Evolutionary conservation across 371 early-diverging fungal genomes (phyloP).

Genomic region (Mortierella sp.): DNA sequence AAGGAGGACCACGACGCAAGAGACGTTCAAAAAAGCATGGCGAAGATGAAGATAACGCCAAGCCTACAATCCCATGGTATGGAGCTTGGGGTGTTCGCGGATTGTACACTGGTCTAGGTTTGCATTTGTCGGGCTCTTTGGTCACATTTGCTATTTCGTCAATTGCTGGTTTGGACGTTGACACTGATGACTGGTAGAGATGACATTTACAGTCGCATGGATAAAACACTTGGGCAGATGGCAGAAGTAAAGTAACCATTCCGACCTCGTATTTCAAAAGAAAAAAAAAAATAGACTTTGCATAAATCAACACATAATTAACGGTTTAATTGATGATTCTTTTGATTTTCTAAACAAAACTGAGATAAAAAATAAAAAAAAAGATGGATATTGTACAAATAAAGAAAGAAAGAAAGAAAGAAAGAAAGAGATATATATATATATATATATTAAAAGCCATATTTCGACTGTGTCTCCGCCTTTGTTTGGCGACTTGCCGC

Average conservation of each 20-base stretch:
- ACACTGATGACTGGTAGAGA: slow-evolving; percentile 50
- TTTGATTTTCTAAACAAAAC: background rate
- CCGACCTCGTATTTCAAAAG: too few relatives aligned
- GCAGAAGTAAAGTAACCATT: background rate
- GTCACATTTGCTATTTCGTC: slow-evolving; percentile 70
- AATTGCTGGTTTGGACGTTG: slow-evolving; percentile 67
- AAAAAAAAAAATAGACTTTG: too few relatives aligned
- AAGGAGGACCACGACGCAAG: slow-evolving; percentile 65
- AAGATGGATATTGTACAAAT: slow-evolving; percentile 3
- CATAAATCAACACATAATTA: too few relatives aligned
- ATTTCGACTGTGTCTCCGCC: slow-evolving; percentile 77
- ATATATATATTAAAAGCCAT: slow-evolving; percentile 72
- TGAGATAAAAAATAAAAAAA: background rate
- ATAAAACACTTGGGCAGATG: too few relatives aligned
- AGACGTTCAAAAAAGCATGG: slow-evolving; percentile 22
- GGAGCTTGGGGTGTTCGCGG: slow-evolving; percentile 77
- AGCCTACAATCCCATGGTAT: slow-evolving; percentile 52
- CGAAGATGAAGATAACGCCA: slow-evolving; percentile 17
- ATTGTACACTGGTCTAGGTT: slow-evolving; percentile 83
- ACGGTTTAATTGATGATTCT: background rate
- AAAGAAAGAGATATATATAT: background rate
- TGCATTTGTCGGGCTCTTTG: slow-evolving; percentile 75
- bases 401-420: background rate
- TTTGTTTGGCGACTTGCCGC: slow-evolving; percentile 73
- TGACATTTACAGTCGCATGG: background rate